A percentile compares a stretch with the other conserved stretches of the same genome.
Conservation (phyloP, 805 yeast genomes). For the Candida qinlingensis region DNA sequence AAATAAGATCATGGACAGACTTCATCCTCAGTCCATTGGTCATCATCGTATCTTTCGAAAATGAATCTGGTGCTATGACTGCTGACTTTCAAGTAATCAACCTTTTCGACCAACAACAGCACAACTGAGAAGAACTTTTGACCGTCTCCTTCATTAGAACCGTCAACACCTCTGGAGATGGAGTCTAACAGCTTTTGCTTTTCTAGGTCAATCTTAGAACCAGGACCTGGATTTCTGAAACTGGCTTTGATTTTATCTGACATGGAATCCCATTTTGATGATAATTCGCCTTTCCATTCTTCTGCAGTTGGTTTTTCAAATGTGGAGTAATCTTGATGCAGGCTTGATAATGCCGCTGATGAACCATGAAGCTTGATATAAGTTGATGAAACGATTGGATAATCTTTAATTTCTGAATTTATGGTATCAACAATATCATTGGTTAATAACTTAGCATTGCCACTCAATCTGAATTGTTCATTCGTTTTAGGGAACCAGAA, state of each 20-base stretch:
- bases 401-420: slow-evolving; percentile 18
- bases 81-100: slow-evolving; percentile 61
- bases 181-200: slow-evolving; percentile 58
- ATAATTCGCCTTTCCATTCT: slow-evolving; percentile 66
- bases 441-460: slow-evolving; percentile 48
- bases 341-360: slow-evolving; percentile 16
- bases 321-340: neutral
- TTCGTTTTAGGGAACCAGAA: slow-evolving; percentile 59
- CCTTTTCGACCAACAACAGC: slow-evolving; percentile 62
- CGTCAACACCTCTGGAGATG: slow-evolving; percentile 79
- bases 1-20: slow-evolving; percentile 55
- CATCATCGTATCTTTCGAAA: slow-evolving; percentile 47
- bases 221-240: slow-evolving; percentile 72
- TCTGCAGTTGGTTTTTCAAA: slow-evolving; percentile 25
- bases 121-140: slow-evolving; percentile 62
- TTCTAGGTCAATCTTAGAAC: slow-evolving; percentile 49
- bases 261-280: slow-evolving; percentile 56
- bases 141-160: slow-evolving; percentile 56
- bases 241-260: slow-evolving; percentile 57
- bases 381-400: slow-evolving; percentile 28
- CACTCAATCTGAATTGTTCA: slow-evolving; percentile 71
- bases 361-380: slow-evolving; percentile 18
- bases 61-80: slow-evolving; percentile 46
- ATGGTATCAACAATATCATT: slow-evolving; percentile 13
- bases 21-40: slow-evolving; percentile 71